These are phyloP conservation scores for Penium margaritaceum DNA, from an alignment of 139 green algal genomes.

Conservation along the genomic window DNA sequence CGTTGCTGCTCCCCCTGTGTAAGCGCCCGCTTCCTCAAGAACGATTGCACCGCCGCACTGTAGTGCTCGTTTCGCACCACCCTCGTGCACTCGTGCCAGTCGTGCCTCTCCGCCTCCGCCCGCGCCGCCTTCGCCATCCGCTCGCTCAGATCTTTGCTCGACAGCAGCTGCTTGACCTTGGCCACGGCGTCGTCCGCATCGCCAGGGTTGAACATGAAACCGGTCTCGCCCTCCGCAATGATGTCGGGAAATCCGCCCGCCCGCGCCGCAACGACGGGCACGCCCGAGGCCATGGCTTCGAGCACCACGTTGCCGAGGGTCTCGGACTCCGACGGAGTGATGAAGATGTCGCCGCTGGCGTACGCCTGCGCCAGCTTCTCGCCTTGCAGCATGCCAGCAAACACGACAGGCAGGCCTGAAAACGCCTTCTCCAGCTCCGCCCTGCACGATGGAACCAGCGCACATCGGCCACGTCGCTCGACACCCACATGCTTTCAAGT, in stretches of 20 bases:
- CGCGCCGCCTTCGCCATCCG: not conserved
- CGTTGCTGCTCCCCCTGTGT: too few species aligned
- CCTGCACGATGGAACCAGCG: slow-evolving; percentile 6
- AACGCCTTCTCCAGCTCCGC: slow-evolving; percentile 65
- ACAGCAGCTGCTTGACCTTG: slow-evolving; percentile 16
- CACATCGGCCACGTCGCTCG: not conserved
- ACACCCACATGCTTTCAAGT: not conserved
- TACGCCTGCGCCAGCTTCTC: slow-evolving; percentile 81
- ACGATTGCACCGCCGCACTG: slow-evolving; percentile 6
- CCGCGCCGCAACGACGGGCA: slow-evolving; percentile 75
- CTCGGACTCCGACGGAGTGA: slow-evolving; percentile 85
- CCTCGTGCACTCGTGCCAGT: slow-evolving; percentile 29
- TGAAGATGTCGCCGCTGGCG: slow-evolving; percentile 83
- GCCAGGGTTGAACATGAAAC: slow-evolving; percentile 14
- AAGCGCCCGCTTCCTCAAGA: slow-evolving; percentile 1
- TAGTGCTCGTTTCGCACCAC: slow-evolving; percentile 34
- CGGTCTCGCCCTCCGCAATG: slow-evolving; percentile 48
- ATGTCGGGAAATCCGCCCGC: slow-evolving; percentile 75
- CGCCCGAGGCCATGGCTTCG: slow-evolving; percentile 82
- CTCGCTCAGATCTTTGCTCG: not conserved
- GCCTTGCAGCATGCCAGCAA: slow-evolving; percentile 53
- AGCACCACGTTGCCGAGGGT: slow-evolving; percentile 93
- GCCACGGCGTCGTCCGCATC: slow-evolving; percentile 14
- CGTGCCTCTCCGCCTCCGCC: slow-evolving; percentile 25
- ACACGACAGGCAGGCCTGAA: slow-evolving; percentile 41